phyloP scores from a whole-genome alignment of 2,329 filamentous ascomycete species.

The Massarina eburnea region DNA sequence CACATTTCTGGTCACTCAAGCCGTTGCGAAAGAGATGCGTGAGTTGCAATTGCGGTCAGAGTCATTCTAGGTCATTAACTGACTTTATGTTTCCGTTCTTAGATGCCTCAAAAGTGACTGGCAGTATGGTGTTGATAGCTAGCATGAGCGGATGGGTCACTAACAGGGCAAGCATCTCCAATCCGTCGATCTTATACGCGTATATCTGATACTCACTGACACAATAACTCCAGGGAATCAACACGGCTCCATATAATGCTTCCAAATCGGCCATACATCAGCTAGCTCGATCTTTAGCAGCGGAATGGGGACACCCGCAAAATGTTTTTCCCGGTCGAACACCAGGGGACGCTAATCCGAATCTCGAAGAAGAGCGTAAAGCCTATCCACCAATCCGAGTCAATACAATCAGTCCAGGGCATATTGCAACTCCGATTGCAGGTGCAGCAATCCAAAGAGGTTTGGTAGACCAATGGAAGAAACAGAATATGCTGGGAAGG shows the following conservation, averaged over 20 bases:
- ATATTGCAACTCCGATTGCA: conserved; percentile 52
- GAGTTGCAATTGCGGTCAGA: not conserved
- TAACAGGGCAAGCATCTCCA: conserved; percentile 23
- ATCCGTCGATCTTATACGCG: not conserved
- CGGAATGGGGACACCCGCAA: conserved; percentile 47
- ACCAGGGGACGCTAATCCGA: conserved; percentile 17
- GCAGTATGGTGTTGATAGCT: conserved; percentile 43
- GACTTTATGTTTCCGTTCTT: too few relatives aligned
- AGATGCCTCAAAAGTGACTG: conserved; percentile 26
- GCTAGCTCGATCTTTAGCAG: conserved; percentile 53
- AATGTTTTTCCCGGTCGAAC: conserved; percentile 46
- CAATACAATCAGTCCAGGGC: conserved; percentile 56
- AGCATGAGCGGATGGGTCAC: conserved; percentile 41
- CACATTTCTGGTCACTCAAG: conserved; percentile 38
- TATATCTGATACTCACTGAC: not conserved
- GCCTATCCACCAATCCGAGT: conserved; percentile 49
- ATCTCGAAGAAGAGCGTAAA: conserved; percentile 11
- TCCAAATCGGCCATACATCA: conserved; percentile 59
- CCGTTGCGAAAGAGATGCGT: conserved; percentile 35
- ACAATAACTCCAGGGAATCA: conserved; percentile 33
- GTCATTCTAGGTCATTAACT: not conserved
- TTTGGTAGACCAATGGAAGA: conserved; percentile 31
- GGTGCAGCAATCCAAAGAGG: conserved; percentile 33
- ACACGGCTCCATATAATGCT: conserved; percentile 54
- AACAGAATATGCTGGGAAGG: conserved; percentile 38